A percentile compares a stretch with the other conserved stretches of the same genome.
Conservation (phyloP, 2,329 filamentous ascomycete genomes). For the Paramyrothecium sp. region DNA sequence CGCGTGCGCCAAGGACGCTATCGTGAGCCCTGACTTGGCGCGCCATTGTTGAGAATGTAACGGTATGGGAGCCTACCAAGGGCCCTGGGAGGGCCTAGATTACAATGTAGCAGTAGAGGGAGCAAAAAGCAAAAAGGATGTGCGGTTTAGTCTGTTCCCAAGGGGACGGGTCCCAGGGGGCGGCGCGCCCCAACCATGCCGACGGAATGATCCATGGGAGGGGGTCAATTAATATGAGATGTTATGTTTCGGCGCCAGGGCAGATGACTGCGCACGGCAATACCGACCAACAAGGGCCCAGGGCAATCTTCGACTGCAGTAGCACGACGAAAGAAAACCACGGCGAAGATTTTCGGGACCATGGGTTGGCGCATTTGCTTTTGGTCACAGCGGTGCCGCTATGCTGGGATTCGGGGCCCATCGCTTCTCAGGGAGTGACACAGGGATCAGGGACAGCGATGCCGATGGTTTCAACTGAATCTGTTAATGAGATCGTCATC, state of each 20-base stretch:
- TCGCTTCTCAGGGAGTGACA: too few species aligned
- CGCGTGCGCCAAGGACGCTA: slow-evolving; percentile 1
- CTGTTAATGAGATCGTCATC: neutral
- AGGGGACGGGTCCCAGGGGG: neutral
- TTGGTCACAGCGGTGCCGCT: too few species aligned
- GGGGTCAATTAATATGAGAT: neutral
- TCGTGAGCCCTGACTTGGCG: slow-evolving; percentile 1
- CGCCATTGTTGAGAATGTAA: neutral
- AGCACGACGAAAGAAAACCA: too few species aligned
- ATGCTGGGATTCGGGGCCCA: too few species aligned
- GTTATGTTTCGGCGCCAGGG: neutral
- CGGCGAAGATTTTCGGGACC: too few species aligned
- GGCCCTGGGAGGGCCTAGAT: neutral
- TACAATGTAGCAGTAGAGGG: neutral
- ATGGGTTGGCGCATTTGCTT: too few species aligned
- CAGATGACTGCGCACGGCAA: neutral
- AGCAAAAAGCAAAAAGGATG: neutral
- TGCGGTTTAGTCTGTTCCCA: neutral
- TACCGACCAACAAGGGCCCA: neutral
- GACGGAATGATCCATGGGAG: neutral
- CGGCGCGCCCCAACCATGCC: neutral
- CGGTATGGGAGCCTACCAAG: neutral
- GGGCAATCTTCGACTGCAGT: neutral
- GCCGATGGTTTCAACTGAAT: too few species aligned
- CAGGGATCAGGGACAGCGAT: too few species aligned